Percentiles rank a stretch among this genome's conserved stretches.
Conservation (phyloP, 2,329 filamentous ascomycete genomes). For the Clonostachys rosea region DNA sequence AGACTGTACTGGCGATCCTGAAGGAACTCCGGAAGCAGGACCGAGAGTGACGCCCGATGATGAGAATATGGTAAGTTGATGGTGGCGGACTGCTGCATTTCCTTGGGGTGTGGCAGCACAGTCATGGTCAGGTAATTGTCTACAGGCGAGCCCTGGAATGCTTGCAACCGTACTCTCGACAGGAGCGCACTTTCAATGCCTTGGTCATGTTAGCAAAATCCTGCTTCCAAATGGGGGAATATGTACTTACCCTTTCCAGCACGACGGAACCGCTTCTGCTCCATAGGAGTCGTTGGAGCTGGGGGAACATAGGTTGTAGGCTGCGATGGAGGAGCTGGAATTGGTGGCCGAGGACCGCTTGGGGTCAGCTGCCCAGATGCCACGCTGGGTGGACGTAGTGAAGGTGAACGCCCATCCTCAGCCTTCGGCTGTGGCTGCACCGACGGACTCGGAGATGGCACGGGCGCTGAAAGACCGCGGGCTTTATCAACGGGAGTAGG, state of each 20-base stretch:
- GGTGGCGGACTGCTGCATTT: conserved; percentile 68
- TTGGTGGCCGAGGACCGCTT: background rate
- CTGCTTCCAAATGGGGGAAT: background rate
- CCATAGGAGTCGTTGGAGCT: conserved; percentile 22
- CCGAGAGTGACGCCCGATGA: conserved; percentile 66
- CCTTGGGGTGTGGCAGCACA: conserved; percentile 59
- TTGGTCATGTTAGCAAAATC: conserved; percentile 20
- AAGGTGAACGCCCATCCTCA: conserved; percentile 9
- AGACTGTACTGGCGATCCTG: conserved; percentile 69
- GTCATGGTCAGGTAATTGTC: conserved; percentile 41
- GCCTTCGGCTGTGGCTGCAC: background rate
- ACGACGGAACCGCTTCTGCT: conserved; percentile 28
- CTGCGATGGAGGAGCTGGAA: conserved; percentile 5
- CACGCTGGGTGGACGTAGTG: conserved; percentile 7
- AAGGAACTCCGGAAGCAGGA: conserved; percentile 58
- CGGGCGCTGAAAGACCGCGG: conserved; percentile 9
- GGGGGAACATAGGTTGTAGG: conserved; percentile 14
- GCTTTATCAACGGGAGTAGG: conserved; percentile 24
- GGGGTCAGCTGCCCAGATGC: conserved; percentile 2
- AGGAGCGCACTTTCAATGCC: conserved; percentile 60
- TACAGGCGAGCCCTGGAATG: background rate
- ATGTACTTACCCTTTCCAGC: conserved; percentile 34
- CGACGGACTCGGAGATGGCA: background rate
- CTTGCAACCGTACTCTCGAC: conserved; percentile 57
- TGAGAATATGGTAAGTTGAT: conserved; percentile 65